Evolutionary conservation across 768 basidiomycete species (phyloP).

Genomic region (Macrolepiota albuminosa): DNA sequence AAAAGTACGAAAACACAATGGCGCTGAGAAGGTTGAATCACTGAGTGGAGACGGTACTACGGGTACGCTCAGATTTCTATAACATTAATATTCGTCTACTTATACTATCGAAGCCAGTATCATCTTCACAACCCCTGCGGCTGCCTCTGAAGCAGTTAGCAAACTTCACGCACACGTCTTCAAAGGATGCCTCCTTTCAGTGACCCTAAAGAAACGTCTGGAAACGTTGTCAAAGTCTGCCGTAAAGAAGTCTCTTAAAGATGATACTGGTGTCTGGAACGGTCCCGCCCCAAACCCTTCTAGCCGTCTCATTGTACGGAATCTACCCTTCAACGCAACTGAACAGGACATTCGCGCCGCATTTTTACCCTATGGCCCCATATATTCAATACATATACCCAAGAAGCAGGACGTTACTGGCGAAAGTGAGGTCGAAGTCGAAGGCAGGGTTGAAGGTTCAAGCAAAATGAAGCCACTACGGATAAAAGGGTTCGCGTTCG

Average conservation of each 20-base stretch:
- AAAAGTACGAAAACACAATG: slow-evolving; percentile 74
- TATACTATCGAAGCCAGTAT: slow-evolving; percentile 50
- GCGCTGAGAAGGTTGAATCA: slow-evolving; percentile 65
- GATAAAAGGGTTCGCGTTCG: slow-evolving; percentile 86
- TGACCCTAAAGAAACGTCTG: slow-evolving; percentile 80
- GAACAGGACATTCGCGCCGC: slow-evolving; percentile 80
- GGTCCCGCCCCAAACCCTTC: slow-evolving; percentile 55
- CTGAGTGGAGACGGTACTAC: slow-evolving; percentile 42
- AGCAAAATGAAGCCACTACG: slow-evolving; percentile 23
- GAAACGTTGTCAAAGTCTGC: slow-evolving; percentile 56
- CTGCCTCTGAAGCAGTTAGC: slow-evolving; percentile 65
- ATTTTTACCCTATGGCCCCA: slow-evolving; percentile 85
- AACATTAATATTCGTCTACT: background rate
- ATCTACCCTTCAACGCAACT: slow-evolving; percentile 79
- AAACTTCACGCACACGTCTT: slow-evolving; percentile 92
- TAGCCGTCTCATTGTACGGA: slow-evolving; percentile 85
- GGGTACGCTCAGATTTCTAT: slow-evolving; percentile 31
- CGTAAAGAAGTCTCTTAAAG: slow-evolving; percentile 19
- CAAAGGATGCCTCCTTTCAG: slow-evolving; percentile 84
- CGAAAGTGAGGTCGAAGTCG: slow-evolving; percentile 19
- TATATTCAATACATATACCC: slow-evolving; percentile 83
- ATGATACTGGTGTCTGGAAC: slow-evolving; percentile 19
- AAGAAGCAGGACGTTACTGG: slow-evolving; percentile 21
- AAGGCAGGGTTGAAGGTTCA: slow-evolving; percentile 24
- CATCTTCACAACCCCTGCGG: slow-evolving; percentile 61